A percentile compares a stretch with the other conserved stretches of the same genome.
Conservation (phyloP, 2,329 filamentous ascomycete species). For the Fusarium subglutinans region DNA sequence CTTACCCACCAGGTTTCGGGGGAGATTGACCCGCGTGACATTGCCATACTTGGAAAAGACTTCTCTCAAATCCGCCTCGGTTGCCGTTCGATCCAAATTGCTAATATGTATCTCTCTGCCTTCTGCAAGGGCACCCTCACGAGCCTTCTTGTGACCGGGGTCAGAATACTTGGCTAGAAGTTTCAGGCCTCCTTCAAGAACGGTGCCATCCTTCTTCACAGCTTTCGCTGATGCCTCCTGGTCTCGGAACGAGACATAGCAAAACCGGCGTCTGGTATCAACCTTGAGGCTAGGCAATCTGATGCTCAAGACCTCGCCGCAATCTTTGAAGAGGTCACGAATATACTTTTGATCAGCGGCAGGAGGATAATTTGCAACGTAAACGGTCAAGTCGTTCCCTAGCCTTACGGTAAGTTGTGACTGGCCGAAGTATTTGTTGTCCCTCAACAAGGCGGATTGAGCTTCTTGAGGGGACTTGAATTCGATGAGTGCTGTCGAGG, state of each 20-base stretch:
- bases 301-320: slow-evolving; percentile 84
- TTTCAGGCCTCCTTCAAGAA: slow-evolving; percentile 73
- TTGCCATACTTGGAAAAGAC: slow-evolving; percentile 80
- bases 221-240: slow-evolving; percentile 75
- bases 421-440: slow-evolving; percentile 81
- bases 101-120: slow-evolving; percentile 85
- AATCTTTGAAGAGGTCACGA: slow-evolving; percentile 73
- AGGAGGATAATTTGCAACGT: slow-evolving; percentile 89
- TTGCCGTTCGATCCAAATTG: slow-evolving; percentile 69
- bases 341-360: slow-evolving; percentile 77
- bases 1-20: slow-evolving; percentile 72
- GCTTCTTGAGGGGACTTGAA: slow-evolving; percentile 85
- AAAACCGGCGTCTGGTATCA: slow-evolving; percentile 90
- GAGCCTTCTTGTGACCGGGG: slow-evolving; percentile 78
- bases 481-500: slow-evolving; percentile 81
- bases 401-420: slow-evolving; percentile 77
- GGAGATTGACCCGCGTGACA: slow-evolving; percentile 76
- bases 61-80: slow-evolving; percentile 74
- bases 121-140: slow-evolving; percentile 84
- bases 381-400: slow-evolving; percentile 83
- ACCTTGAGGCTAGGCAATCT: slow-evolving; percentile 92
- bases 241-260: slow-evolving; percentile 89
- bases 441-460: slow-evolving; percentile 79
- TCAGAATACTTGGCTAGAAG: slow-evolving; percentile 86
- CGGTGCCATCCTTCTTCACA: slow-evolving; percentile 74